Evolutionary conservation across 2,329 filamentous ascomycete genomes (phyloP).

Genomic region (Intubia oerlemansii): DNA sequence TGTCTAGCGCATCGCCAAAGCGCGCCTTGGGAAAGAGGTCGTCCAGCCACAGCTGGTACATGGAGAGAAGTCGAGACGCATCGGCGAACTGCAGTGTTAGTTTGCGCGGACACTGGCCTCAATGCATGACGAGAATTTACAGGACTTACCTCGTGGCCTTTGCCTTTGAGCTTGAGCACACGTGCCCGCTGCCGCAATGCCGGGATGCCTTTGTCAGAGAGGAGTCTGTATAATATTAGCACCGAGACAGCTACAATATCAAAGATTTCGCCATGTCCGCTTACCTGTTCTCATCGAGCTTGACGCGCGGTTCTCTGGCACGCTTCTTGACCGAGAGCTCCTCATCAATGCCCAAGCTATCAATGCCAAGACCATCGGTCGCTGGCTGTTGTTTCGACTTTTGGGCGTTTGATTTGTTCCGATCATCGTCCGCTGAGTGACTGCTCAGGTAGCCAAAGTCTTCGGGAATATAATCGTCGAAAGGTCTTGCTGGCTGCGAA

Average conservation of each 20-base stretch:
- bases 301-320: slow-evolving; percentile 49
- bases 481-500: slow-evolving; percentile 24
- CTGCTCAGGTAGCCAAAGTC: too few relatives aligned
- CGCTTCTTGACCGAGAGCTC: slow-evolving; percentile 68
- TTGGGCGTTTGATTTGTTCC: too few relatives aligned
- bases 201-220: slow-evolving; percentile 67
- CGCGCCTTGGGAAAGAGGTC: slow-evolving; percentile 88
- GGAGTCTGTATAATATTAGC: too few relatives aligned
- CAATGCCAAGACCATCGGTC: too few relatives aligned
- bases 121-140: background rate
- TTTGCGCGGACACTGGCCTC: background rate
- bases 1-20: slow-evolving; percentile 70
- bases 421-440: too few relatives aligned
- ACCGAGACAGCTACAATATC: too few relatives aligned
- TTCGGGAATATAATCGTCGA: slow-evolving; percentile 58
- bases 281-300: slow-evolving; percentile 84
- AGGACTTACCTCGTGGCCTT: slow-evolving; percentile 59
- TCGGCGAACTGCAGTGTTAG: slow-evolving; percentile 48
- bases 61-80: slow-evolving; percentile 56
- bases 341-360: slow-evolving; percentile 59
- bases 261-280: too few relatives aligned
- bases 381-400: too few relatives aligned
- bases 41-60: slow-evolving; percentile 94
- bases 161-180: slow-evolving; percentile 66
- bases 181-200: slow-evolving; percentile 53